A percentile compares a stretch with the other conserved stretches of the same genome.
Conservation (phyloP, 495 filamentous ascomycete genomes). For the Parmelia sp. region DNA sequence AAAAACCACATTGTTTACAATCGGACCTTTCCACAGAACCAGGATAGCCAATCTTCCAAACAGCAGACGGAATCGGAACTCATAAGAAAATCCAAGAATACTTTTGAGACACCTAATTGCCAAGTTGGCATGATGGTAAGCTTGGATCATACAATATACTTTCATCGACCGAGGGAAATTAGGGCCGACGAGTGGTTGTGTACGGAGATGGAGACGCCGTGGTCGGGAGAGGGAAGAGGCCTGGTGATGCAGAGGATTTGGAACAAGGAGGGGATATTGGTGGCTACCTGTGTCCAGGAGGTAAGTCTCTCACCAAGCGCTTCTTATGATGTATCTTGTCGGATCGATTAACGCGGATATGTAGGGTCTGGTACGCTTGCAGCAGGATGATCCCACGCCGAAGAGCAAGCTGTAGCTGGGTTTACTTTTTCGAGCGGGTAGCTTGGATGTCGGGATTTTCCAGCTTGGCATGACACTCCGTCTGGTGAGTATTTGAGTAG, state of each 20-base stretch:
- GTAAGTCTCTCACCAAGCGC: constrained; percentile 28
- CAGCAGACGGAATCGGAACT: neutral
- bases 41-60: neutral
- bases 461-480: too few species aligned
- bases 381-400: constrained; percentile 28
- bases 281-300: constrained; percentile 85
- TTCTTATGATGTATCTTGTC: neutral
- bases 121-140: constrained; percentile 92
- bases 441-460: too few species aligned
- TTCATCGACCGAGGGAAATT: constrained; percentile 76
- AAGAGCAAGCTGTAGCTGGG: constrained; percentile 20
- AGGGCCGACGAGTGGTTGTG: constrained; percentile 92
- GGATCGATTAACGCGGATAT: neutral
- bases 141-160: constrained; percentile 90
- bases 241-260: constrained; percentile 85
- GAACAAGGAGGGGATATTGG: constrained; percentile 69
- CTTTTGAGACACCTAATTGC: constrained; percentile 29
- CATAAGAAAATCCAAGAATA: constrained; percentile 10
- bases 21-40: neutral
- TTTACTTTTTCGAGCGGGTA: neutral
- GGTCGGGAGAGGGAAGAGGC: constrained; percentile 83
- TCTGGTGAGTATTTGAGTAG: too few species aligned
- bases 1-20: constrained; percentile 34
- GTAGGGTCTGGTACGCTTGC: constrained; percentile 51
- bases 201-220: constrained; percentile 86